phyloP scores from a whole-genome alignment of 208 protist species.

The Wallacemonas sp. region DNA sequence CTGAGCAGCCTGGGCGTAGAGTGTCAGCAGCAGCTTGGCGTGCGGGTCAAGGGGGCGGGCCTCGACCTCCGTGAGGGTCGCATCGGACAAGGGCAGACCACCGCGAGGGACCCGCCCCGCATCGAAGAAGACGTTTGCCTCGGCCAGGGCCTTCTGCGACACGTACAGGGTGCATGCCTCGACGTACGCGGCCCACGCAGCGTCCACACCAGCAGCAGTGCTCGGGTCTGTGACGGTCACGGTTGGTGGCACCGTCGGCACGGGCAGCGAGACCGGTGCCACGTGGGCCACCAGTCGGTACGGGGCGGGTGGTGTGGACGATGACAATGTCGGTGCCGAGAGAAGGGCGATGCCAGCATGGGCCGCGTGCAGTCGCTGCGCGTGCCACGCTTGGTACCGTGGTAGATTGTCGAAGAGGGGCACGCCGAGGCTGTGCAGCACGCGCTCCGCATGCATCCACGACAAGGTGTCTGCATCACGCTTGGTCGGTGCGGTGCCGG shows the following conservation, averaged over 20 bases:
- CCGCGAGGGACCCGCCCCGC: constrained; percentile 65
- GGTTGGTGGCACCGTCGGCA: neutral
- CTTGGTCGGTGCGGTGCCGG: constrained; percentile 67
- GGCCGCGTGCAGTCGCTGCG: constrained; percentile 36
- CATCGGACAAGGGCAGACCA: constrained; percentile 64
- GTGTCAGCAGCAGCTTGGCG: constrained; percentile 41
- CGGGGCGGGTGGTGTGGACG: neutral
- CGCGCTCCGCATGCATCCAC: constrained; percentile 91
- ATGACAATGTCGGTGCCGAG: too few species aligned
- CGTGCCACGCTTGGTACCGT: constrained; percentile 74
- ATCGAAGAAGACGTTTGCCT: constrained; percentile 62
- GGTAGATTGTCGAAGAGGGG: constrained; percentile 87
- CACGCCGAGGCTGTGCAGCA: constrained; percentile 67
- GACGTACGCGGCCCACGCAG: constrained; percentile 65
- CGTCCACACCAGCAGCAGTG: neutral
- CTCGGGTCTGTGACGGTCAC: neutral
- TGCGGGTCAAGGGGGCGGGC: constrained; percentile 29
- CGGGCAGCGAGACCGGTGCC: neutral
- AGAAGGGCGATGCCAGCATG: too few species aligned
- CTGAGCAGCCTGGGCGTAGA: constrained; percentile 43
- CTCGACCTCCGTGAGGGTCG: constrained; percentile 64
- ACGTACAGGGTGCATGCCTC: constrained; percentile 68
- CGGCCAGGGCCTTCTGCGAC: constrained; percentile 32
- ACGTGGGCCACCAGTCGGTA: neutral
- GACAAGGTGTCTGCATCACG: constrained; percentile 83